Evolutionary conservation across 768 basidiomycete species (phyloP), one percentile per base, ranked within the genome.

Genomic region (Kondoa malvinella): DNA sequence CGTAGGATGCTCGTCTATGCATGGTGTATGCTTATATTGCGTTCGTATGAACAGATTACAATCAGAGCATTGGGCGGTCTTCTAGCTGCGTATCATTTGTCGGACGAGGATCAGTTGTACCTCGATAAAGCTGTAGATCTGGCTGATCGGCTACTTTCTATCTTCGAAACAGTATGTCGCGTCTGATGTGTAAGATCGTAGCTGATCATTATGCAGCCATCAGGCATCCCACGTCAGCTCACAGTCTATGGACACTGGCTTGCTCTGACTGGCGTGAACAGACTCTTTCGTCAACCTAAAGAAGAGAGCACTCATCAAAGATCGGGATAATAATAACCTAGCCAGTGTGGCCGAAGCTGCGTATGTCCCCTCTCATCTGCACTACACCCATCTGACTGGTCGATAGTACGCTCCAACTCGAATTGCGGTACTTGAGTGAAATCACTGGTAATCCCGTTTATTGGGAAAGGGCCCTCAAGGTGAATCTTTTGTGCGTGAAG

Each of bases 61-160:
- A 96, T 95, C 65, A 85, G 92, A 27, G 83, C 94, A 0, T 81
- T 97, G 1, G 92, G 94, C 8, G 94, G 94, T 0, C 82, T 97
- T 2, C 80, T 96, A 1, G 85, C 91, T 1, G 87, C 91, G 0
- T 85, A 90, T 74, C 84, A 91, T 73, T 81, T 95, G 12, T 85
- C 88, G 0, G 81, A 80, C 17, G 71, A 67, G 0, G 87, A 92
- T 68, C 72, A 79, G 2, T 73, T 92, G 1, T 90, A 84, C 75
- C 82, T 95, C 12, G 80, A 85, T 67, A 85, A 84, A 69, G 89
- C 92, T 0, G 77, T 80, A 12, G 91, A 95, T 66, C 84, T 97
- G 1, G 92, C 84, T 16, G 85, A 91, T 73, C 82, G 92, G n/a
- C 82, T 96, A 14, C 77, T 95, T 8, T 84, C 87, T 0, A 86